Evolutionary conservation across 1,139 yeast genomes (phyloP), one percentile per base, ranked within the genome.

Genomic region (Candida sp.): DNA sequence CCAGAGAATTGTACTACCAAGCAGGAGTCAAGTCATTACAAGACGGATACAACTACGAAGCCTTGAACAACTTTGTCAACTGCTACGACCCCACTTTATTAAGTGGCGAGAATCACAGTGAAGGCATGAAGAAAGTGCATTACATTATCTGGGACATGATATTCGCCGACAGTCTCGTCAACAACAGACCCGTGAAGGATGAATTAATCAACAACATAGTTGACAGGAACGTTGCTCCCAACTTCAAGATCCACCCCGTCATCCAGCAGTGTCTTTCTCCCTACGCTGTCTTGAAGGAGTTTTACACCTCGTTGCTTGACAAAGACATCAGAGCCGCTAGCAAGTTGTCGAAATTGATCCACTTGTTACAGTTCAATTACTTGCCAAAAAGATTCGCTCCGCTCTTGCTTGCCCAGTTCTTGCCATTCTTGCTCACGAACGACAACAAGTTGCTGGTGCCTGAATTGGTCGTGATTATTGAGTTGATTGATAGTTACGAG

Each of bases 251-350:
- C 5, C 80, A 86, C 34, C 84, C 89, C 1, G 73, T 82, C 1
- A 78, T 88, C 54, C 81, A 84, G 57, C 92, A 88, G 65, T 80
- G 88, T 43, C 67, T 88, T 47, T 74, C 94, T 0, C 96, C 96
- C 30, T 87, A 86, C 63, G 93, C 90, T 0, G 86, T 88, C 0
- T 69, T 88, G 45, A 75, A 72, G 50, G 82, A 79, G 54, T 84
- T 77, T 58, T 79, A 77, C 64, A 65, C 68, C 23, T 63, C 69
- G 47, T 52, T 69, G 61, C 23, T 68, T 63, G 42, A 63, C 59
- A 53, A 63, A 55, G 54, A 60, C 54, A 30, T 43, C n/a, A 46
- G 44, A 23, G 39, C 51, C 7, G 42, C 50, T 9, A 38, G 33
- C 25, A 49, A 72, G 69, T 56, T 73, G 9, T 70, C 78, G 2